Conservation (phyloP, 2,329 filamentous ascomycete genomes). For the Parastagonospora avenae region DNA sequence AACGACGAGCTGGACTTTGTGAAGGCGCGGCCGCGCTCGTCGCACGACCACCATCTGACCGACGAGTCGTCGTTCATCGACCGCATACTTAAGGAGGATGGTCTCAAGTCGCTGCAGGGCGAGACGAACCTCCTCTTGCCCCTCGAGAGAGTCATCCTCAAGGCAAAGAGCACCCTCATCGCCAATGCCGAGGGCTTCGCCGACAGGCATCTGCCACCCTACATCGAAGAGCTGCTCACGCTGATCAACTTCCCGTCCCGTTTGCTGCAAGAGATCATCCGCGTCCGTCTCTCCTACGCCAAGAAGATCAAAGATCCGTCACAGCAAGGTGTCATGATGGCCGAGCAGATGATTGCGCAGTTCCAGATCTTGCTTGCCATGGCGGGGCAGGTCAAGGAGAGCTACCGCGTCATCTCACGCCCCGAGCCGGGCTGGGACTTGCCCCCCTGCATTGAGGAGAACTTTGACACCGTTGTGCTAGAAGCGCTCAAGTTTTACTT, state of each 20-base stretch:
- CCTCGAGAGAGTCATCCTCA: slow-evolving; percentile 84
- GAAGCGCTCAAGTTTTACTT: slow-evolving; percentile 98
- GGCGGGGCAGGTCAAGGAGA: slow-evolving; percentile 88
- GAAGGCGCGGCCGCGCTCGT: slow-evolving; percentile 71
- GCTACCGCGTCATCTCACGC: slow-evolving; percentile 81
- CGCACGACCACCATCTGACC: slow-evolving; percentile 72
- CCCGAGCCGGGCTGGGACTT: slow-evolving; percentile 93
- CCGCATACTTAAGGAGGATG: slow-evolving; percentile 92
- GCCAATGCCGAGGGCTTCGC: slow-evolving; percentile 82
- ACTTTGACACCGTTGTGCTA: slow-evolving; percentile 88
- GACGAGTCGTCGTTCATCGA: slow-evolving; percentile 96
- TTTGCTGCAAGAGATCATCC: slow-evolving; percentile 95
- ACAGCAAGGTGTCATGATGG: slow-evolving; percentile 89
- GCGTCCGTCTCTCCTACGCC: slow-evolving; percentile 86
- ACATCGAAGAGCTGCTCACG: slow-evolving; percentile 94
- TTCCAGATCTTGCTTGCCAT: slow-evolving; percentile 93
- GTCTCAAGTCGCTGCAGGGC: slow-evolving; percentile 87
- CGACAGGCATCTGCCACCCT: slow-evolving; percentile 88
- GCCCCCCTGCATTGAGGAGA: slow-evolving; percentile 94
- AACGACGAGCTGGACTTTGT: slow-evolving; percentile 94
- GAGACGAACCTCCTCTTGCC: slow-evolving; percentile 82
- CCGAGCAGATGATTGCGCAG: slow-evolving; percentile 96
- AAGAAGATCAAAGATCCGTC: slow-evolving; percentile 95
- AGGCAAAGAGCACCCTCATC: slow-evolving; percentile 91
- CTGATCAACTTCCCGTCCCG: slow-evolving; percentile 97